Conservation (phyloP, 257 asterid species). For the Fraxinus pennsylvanica region DNA sequence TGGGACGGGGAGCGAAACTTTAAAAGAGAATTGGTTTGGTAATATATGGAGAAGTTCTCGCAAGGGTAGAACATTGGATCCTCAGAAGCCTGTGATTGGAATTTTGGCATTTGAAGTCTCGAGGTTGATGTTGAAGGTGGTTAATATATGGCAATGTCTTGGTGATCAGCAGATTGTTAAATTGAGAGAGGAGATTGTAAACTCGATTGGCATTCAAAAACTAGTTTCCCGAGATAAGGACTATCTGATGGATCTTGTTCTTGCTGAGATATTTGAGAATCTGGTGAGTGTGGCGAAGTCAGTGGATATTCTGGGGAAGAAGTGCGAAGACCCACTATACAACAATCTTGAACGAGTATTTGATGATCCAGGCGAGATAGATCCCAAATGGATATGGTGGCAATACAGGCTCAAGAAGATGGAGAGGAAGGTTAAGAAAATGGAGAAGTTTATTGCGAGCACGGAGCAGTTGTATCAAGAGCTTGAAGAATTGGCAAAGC, state of each 20-base stretch:
- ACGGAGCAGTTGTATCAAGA: constrained; percentile 29
- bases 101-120: constrained; percentile 76
- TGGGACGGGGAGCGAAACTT: constrained; percentile 61
- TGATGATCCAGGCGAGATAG: constrained; percentile 48
- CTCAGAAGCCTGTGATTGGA: constrained; percentile 53
- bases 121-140: constrained; percentile 74
- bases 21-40: constrained; percentile 58
- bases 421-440: constrained; percentile 84
- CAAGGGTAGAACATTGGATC: constrained; percentile 49
- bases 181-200: constrained; percentile 63
- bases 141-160: constrained; percentile 66
- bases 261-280: constrained; percentile 66
- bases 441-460: constrained; percentile 78
- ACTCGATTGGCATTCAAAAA: constrained; percentile 62
- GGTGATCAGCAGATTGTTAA: constrained; percentile 54
- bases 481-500: no score
- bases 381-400: constrained; percentile 56
- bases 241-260: constrained; percentile 70
- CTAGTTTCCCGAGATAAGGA: constrained; percentile 66
- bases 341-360: constrained; percentile 57
- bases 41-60: constrained; percentile 72
- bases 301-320: constrained; percentile 68
- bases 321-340: constrained; percentile 54
- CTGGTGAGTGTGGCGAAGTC: constrained; percentile 53
- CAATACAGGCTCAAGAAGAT: constrained; percentile 67